Percentiles rank a stretch among this genome's conserved stretches.
Conservation (phyloP, 805 yeast genomes). For the Metschnikowia gruessii region DNA sequence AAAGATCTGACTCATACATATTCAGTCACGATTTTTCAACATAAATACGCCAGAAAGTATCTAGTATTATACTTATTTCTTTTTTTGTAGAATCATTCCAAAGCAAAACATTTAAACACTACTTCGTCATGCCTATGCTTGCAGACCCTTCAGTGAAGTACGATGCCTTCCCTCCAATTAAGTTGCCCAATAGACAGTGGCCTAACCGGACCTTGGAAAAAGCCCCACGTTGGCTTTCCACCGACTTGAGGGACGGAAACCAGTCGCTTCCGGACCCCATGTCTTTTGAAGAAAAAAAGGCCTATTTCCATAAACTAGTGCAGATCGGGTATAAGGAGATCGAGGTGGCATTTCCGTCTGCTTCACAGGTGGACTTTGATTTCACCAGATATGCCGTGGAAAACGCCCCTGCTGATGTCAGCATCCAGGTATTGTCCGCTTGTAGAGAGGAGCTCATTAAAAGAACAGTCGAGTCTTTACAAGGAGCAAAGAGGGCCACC, state of each 20-base stretch:
- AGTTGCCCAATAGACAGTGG: slow-evolving; percentile 67
- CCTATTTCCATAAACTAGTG: slow-evolving; percentile 62
- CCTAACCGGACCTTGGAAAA: slow-evolving; percentile 55
- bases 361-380: slow-evolving; percentile 77
- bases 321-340: slow-evolving; percentile 80
- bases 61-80: too few relatives aligned
- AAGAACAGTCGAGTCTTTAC: slow-evolving; percentile 68
- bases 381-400: slow-evolving; percentile 74
- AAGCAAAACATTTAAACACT: background rate
- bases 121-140: slow-evolving; percentile 29
- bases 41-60: background rate
- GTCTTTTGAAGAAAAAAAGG: slow-evolving; percentile 75
- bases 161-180: slow-evolving; percentile 50
- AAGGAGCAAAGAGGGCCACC: slow-evolving; percentile 74
- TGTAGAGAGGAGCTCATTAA: slow-evolving; percentile 71
- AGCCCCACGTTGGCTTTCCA: slow-evolving; percentile 80
- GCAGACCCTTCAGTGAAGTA: slow-evolving; percentile 65
- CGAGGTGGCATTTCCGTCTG: slow-evolving; percentile 80
- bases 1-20: slow-evolving; percentile 5
- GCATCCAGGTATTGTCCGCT: slow-evolving; percentile 72
- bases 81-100: background rate
- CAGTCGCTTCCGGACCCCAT: slow-evolving; percentile 85
- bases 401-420: slow-evolving; percentile 71
- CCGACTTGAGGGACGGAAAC: slow-evolving; percentile 82
- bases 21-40: background rate